A percentile compares a stretch with the other conserved stretches of the same genome.
These are phyloP conservation scores for Cadophora sp. DNA, from an alignment of 2,329 filamentous ascomycete genomes.

Conservation along the genomic window DNA sequence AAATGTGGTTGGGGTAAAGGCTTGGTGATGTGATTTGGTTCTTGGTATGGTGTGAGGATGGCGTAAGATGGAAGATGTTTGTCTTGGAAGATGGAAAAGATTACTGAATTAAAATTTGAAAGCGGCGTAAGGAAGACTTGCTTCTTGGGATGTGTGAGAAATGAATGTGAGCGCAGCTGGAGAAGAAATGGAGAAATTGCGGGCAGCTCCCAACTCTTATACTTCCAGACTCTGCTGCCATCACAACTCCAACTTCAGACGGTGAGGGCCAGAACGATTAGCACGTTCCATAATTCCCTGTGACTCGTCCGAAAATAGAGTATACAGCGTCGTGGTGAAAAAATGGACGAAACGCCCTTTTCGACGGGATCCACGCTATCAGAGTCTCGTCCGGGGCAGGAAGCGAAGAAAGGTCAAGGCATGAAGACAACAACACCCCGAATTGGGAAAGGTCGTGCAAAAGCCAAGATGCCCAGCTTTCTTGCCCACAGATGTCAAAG, in stretches of 20 bases:
- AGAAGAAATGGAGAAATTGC: conserved; percentile 26
- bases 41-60: conserved; percentile 14
- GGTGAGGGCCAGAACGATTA: conserved; percentile 10
- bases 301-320: conserved; percentile 21
- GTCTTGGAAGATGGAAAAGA: conserved; percentile 18
- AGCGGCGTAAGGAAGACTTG: conserved; percentile 33
- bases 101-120: conserved; percentile 25
- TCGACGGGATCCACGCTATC: not conserved
- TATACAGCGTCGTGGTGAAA: not conserved
- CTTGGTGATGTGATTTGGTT: conserved; percentile 8
- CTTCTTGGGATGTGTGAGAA: conserved; percentile 33
- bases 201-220: conserved; percentile 22
- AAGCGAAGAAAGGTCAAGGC: conserved; percentile 17
- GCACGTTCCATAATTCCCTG: conserved; percentile 24
- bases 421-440: conserved; percentile 17
- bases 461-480: conserved; percentile 26
- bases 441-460: conserved; percentile 13
- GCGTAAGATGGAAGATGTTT: conserved; percentile 16
- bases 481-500: conserved; percentile 8
- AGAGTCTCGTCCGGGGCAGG: conserved; percentile 4
- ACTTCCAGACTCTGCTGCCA: conserved; percentile 6
- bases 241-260: not conserved
- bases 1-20: conserved; percentile 9
- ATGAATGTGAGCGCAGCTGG: conserved; percentile 41
- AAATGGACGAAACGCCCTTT: conserved; percentile 3